phyloP scores from a whole-genome alignment of 2,329 filamentous ascomycete species.

The Fusarium equiseti region DNA sequence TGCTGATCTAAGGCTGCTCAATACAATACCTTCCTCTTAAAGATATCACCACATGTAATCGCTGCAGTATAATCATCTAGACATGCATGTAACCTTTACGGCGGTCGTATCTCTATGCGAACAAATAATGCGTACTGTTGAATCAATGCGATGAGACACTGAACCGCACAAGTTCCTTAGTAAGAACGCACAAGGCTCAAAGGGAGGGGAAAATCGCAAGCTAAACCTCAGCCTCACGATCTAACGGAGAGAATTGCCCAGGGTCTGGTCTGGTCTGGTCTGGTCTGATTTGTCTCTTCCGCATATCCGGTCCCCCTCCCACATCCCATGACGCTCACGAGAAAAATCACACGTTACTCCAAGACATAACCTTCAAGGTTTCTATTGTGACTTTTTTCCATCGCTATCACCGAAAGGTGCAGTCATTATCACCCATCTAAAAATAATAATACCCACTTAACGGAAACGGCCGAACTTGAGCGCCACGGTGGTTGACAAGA shows the following conservation, averaged over 20 bases:
- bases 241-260: neutral
- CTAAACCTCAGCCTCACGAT: slow-evolving; percentile 20
- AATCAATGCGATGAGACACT: neutral
- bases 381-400: neutral
- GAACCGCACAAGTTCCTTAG: slow-evolving; percentile 9
- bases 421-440: neutral
- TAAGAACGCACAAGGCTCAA: neutral
- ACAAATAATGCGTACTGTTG: neutral
- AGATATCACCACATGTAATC: slow-evolving; percentile 1
- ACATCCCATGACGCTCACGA: neutral
- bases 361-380: neutral
- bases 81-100: slow-evolving; percentile 17
- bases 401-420: neutral
- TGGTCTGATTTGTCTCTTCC: neutral
- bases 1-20: slow-evolving; percentile 12
- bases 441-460: slow-evolving; percentile 9
- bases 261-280: neutral
- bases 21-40: slow-evolving; percentile 21
- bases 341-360: slow-evolving; percentile 2
- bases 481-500: slow-evolving; percentile 13
- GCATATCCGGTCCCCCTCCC: neutral
- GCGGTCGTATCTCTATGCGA: neutral
- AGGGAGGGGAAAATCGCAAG: slow-evolving; percentile 14
- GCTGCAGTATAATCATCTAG: neutral
- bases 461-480: neutral